These are phyloP conservation scores for Aquanectria penicillioides DNA, from an alignment of 2,329 filamentous ascomycete species.

Conservation along the genomic window DNA sequence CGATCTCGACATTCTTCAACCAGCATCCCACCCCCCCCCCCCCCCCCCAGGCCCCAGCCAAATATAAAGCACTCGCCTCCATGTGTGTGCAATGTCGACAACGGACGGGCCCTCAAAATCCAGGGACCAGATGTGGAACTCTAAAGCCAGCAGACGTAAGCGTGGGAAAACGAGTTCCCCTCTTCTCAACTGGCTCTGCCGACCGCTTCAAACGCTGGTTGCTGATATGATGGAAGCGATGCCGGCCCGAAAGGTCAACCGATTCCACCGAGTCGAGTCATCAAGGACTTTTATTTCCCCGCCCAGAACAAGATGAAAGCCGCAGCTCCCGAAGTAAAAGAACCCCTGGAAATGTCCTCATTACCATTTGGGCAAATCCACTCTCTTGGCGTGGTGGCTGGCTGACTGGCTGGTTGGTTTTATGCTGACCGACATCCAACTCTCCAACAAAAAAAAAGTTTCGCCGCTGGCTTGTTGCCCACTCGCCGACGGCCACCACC, in stretches of 20 bases:
- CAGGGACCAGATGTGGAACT: no score
- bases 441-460: constrained; percentile 11
- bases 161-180: no score
- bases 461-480: neutral
- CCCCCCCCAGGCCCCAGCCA: no score
- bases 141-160: no score
- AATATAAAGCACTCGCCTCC: no score
- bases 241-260: constrained; percentile 20
- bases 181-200: neutral
- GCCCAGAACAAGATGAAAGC: neutral
- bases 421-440: constrained; percentile 11
- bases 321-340: constrained; percentile 8
- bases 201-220: no score
- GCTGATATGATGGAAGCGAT: constrained; percentile 15
- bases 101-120: no score
- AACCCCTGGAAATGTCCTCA: constrained; percentile 14
- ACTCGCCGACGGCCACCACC: neutral
- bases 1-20: no score
- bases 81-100: no score
- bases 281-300: constrained; percentile 16
- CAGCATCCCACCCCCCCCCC: no score
- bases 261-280: constrained; percentile 11
- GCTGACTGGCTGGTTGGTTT: no score
- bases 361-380: constrained; percentile 8
- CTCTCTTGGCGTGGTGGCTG: constrained; percentile 16